Evolutionary conservation across 2,329 filamentous ascomycete species (phyloP).

Genomic region (Monosporascus sp.): DNA sequence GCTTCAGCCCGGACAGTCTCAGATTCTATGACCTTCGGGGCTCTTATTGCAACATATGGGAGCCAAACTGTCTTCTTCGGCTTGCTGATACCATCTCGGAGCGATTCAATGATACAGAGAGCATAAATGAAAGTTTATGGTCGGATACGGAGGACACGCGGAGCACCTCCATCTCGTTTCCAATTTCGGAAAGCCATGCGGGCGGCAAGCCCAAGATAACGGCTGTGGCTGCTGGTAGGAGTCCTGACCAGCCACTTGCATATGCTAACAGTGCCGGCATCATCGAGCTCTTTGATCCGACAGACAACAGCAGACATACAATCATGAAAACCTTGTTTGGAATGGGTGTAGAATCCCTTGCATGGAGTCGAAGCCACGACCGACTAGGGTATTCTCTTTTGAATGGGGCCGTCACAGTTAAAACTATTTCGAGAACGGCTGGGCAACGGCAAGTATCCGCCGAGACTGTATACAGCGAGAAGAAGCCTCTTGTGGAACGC

Average conservation of each 20-base stretch:
- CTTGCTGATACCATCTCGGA: conserved; percentile 6
- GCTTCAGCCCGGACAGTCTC: conserved; percentile 11
- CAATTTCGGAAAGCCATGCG: conserved; percentile 6
- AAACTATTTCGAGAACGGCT: background rate
- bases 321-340: conserved; percentile 3
- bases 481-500: background rate
- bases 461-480: background rate
- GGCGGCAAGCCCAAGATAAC: conserved; percentile 7
- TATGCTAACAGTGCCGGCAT: conserved; percentile 9
- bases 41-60: conserved; percentile 18
- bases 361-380: conserved; percentile 7
- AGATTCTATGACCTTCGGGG: conserved; percentile 17
- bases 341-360: conserved; percentile 1
- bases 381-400: conserved; percentile 9
- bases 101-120: conserved; percentile 1
- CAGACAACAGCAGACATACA: conserved; percentile 4
- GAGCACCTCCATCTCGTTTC: conserved; percentile 4
- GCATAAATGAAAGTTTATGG: background rate
- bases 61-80: conserved; percentile 13
- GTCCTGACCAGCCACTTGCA: conserved; percentile 2
- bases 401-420: background rate
- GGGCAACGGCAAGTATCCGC: background rate
- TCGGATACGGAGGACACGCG: conserved; percentile 2
- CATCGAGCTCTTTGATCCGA: conserved; percentile 8
- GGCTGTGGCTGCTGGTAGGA: conserved; percentile 1